Conservation (phyloP, 148 eudicot species). For the Silene uniflora region DNA sequence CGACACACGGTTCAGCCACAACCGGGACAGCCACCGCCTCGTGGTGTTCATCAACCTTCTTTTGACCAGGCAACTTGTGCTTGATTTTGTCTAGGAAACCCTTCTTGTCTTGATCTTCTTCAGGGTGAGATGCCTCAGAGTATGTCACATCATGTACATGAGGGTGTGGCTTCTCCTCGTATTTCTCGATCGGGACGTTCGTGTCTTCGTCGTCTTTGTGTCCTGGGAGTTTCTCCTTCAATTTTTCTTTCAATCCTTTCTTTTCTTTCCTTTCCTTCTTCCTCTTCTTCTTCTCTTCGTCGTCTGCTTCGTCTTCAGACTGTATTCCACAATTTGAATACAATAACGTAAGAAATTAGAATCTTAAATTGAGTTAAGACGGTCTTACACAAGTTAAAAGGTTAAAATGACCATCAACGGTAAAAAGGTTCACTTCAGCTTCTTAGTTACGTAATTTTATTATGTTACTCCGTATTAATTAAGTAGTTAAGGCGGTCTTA, state of each 20-base stretch:
- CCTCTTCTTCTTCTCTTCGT: constrained; percentile 30
- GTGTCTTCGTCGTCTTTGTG: constrained; percentile 33
- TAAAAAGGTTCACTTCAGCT: too few species aligned
- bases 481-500: too few species aligned
- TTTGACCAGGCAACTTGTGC: constrained; percentile 49
- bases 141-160: constrained; percentile 15
- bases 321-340: constrained; percentile 9
- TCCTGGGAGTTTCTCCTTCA: constrained; percentile 31
- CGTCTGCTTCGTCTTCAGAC: constrained; percentile 57
- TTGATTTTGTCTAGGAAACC: constrained; percentile 53
- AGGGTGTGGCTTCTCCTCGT: constrained; percentile 15
- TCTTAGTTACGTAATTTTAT: too few species aligned
- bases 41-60: constrained; percentile 29
- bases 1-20: constrained; percentile 8
- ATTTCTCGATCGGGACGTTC: constrained; percentile 32
- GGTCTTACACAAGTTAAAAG: too few species aligned
- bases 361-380: too few species aligned
- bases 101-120: constrained; percentile 31
- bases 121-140: constrained; percentile 22
- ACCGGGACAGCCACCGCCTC: background rate
- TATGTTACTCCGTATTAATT: too few species aligned
- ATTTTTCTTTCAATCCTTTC: constrained; percentile 32
- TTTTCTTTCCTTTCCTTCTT: constrained; percentile 39
- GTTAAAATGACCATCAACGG: too few species aligned
- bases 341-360: too few species aligned